Conservation (phyloP, 345 rosid species). For the Carallia brachiata region DNA sequence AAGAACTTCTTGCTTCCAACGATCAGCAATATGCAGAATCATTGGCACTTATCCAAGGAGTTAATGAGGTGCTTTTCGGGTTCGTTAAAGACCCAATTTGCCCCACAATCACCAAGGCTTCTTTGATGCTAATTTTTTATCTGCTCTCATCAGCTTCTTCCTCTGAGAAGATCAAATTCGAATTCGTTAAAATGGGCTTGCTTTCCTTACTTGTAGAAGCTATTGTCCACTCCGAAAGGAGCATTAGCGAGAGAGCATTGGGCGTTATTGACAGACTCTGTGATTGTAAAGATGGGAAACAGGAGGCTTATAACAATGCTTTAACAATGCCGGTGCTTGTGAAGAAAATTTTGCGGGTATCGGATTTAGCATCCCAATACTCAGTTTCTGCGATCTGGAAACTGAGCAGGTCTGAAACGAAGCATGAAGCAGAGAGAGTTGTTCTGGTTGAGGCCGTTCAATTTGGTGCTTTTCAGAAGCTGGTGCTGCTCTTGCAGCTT, state of each 20-base stretch:
- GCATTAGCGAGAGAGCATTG: conserved; percentile 36
- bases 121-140: conserved; percentile 36
- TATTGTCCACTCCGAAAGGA: conserved; percentile 30
- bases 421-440: conserved; percentile 19
- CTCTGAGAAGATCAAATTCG: conserved; percentile 7
- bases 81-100: conserved; percentile 33
- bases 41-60: conserved; percentile 28
- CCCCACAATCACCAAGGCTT: conserved; percentile 34
- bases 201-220: conserved; percentile 29
- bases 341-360: conserved; percentile 45
- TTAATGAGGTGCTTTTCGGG: conserved; percentile 16
- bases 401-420: conserved; percentile 32
- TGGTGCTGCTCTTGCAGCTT: conserved; percentile 48
- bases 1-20: conserved; percentile 29
- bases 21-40: conserved; percentile 5
- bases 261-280: conserved; percentile 35
- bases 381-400: conserved; percentile 49
- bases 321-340: conserved; percentile 45
- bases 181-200: conserved; percentile 34
- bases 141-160: conserved; percentile 24
- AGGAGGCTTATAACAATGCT: conserved; percentile 33
- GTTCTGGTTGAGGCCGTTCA: conserved; percentile 43
- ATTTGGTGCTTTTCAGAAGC: conserved; percentile 59
- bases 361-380: conserved; percentile 34
- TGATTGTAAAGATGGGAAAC: conserved; percentile 35